Percentiles rank a stretch among this genome's conserved stretches.
These are phyloP conservation scores for Bifiguratus adelaidae DNA, from an alignment of 192 early-diverging fungal genomes.

Conservation along the genomic window DNA sequence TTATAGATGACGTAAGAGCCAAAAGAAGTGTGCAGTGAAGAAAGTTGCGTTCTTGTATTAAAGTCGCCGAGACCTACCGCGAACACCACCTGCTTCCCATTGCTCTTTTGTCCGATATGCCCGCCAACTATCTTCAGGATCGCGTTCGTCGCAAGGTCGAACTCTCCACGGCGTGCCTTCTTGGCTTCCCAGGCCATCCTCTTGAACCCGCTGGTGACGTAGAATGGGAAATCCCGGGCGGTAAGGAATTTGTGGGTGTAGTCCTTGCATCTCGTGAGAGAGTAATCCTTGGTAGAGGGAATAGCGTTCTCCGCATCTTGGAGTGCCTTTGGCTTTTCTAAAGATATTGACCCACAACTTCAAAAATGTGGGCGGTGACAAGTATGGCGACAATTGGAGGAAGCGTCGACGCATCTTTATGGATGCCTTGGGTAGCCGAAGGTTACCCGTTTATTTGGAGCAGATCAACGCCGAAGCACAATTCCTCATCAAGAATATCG, in stretches of 20 bases:
- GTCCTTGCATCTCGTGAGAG: neutral
- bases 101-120: neutral
- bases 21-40: constrained; percentile 18
- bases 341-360: too few relatives aligned
- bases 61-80: neutral
- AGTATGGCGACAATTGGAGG: too few relatives aligned
- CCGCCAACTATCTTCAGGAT: neutral
- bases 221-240: neutral
- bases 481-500: too few relatives aligned
- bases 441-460: too few relatives aligned
- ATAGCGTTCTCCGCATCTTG: neutral
- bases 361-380: too few relatives aligned
- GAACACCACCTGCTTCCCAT: neutral
- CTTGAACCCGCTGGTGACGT: constrained; percentile 1
- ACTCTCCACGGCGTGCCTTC: constrained; percentile 2
- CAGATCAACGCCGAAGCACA: too few relatives aligned
- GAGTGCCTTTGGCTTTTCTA: too few relatives aligned
- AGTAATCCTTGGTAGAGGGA: neutral
- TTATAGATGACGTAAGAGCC: neutral
- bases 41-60: constrained; percentile 4
- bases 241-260: neutral
- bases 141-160: neutral
- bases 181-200: neutral
- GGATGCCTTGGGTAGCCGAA: too few relatives aligned
- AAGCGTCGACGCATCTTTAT: too few relatives aligned